These are phyloP conservation scores for Botrytis cinerea DNA, from an alignment of 2,329 filamentous ascomycete genomes.

Conservation along the genomic window DNA sequence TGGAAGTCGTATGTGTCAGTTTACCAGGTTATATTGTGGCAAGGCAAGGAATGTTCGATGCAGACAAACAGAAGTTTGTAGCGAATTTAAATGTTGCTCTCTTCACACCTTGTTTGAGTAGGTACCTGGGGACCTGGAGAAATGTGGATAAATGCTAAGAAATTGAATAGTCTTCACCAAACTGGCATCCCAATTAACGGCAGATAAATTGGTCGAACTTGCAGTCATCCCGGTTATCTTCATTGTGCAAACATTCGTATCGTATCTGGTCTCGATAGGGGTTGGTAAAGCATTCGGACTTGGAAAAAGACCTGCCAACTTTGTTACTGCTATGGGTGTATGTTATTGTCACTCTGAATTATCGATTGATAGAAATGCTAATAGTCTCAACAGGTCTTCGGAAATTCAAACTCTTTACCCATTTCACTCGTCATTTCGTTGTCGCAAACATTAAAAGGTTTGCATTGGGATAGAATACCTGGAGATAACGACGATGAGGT, in stretches of 20 bases:
- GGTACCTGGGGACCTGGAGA: slow-evolving; percentile 39
- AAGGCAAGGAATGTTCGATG: slow-evolving; percentile 87
- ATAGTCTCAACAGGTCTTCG: slow-evolving; percentile 66
- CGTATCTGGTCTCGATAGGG: slow-evolving; percentile 71
- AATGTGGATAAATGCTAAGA: slow-evolving; percentile 16
- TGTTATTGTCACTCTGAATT: slow-evolving; percentile 41
- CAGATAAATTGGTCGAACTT: slow-evolving; percentile 85
- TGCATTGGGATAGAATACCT: slow-evolving; percentile 90
- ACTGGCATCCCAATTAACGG: slow-evolving; percentile 88
- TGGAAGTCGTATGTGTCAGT: slow-evolving; percentile 94
- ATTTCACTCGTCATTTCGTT: slow-evolving; percentile 95
- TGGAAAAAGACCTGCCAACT: slow-evolving; percentile 83
- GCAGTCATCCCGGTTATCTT: slow-evolving; percentile 97
- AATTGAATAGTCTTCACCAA: slow-evolving; percentile 81
- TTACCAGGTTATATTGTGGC: slow-evolving; percentile 93
- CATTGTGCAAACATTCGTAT: slow-evolving; percentile 81
- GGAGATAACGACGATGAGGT: slow-evolving; percentile 96
- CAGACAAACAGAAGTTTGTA: slow-evolving; percentile 93
- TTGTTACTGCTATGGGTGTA: slow-evolving; percentile 92
- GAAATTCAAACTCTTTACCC: slow-evolving; percentile 96
- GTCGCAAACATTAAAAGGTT: slow-evolving; percentile 84
- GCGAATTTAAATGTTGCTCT: slow-evolving; percentile 95
- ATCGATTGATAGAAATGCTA: slow-evolving; percentile 23
- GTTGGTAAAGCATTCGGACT: slow-evolving; percentile 79
- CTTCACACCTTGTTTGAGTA: slow-evolving; percentile 96